Evolutionary conservation across 2,329 filamentous ascomycete species (phyloP), one percentile per base, ranked within the genome.

Genomic region (Colletotrichum australisinense): DNA sequence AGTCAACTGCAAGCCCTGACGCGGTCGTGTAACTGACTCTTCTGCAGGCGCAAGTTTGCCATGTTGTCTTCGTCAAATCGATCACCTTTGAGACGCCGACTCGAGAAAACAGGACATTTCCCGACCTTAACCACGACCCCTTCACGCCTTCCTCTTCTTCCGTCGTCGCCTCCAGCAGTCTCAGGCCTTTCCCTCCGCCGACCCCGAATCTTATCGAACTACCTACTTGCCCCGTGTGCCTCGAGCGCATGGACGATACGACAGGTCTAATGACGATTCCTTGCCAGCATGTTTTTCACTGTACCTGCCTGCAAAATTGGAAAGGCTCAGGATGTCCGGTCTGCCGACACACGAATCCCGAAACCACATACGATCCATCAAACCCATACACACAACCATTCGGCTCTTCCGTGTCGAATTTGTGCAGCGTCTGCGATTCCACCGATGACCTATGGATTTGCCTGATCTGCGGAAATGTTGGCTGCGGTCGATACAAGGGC

Each of bases 201-300:
- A 98, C 96, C 1, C 94, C 95, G 1, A 93, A 94, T 63, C 88
- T 98, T 1, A 89, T 98, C 67, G 97, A 99, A 83, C 86, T 99
- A 14, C 97, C 97, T 2, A 98, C 97, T 1, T 99, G 97, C 76
- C 95, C 97, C 0, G 97, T 99, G 11, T 99, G 97, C 77, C 88
- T 99, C 5, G 97, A 99, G 82, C 93, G 96, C 60, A 99, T 99
- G 97, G 97, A 99, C 79, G 96, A 98, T 81, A 98, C 95, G 0
- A 97, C 95, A 0, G 97, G 97, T 0, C 87, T 99, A 2, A 90
- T 99, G 80, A 99, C 97, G 1, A 98, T 98, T 53, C 92, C 97
- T 35, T 99, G 97, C 80, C 96, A 98, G 79, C 97, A 99, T 79
- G 95, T 98, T 64, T 99, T 99, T 80, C 97, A 99, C 81, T 98